These are phyloP conservation scores for Fusarium domesticum DNA, from an alignment of 2,329 filamentous ascomycete genomes.

Conservation along the genomic window DNA sequence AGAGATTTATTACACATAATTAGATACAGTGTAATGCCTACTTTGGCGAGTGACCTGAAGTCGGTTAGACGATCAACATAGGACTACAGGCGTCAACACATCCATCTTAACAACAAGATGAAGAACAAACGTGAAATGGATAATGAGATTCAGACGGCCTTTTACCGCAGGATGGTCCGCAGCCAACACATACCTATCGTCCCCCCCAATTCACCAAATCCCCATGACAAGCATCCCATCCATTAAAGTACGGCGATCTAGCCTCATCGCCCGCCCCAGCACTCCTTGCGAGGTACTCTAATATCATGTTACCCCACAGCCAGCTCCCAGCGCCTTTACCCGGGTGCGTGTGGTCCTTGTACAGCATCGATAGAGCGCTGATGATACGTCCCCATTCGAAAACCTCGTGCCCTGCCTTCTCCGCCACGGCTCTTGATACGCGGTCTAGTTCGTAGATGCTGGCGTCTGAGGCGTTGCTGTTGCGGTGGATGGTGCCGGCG, in stretches of 20 bases:
- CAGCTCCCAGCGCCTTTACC: slow-evolving; percentile 20
- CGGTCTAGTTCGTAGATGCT: slow-evolving; percentile 18
- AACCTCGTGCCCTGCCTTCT: slow-evolving; percentile 19
- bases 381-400: slow-evolving; percentile 23
- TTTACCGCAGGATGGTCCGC: too few species aligned
- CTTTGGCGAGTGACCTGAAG: too few species aligned
- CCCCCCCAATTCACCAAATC: slow-evolving; percentile 17
- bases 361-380: slow-evolving; percentile 16
- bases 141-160: too few species aligned
- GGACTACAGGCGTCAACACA: too few species aligned
- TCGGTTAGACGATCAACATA: too few species aligned
- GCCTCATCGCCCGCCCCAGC: slow-evolving; percentile 10
- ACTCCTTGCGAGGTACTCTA: slow-evolving; percentile 18
- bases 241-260: slow-evolving; percentile 18
- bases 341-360: slow-evolving; percentile 21
- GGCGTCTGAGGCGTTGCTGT: slow-evolving; percentile 13
- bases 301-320: slow-evolving; percentile 23
- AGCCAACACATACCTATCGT: slow-evolving; percentile 9
- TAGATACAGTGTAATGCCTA: too few species aligned
- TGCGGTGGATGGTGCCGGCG: slow-evolving; percentile 16
- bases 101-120: too few species aligned
- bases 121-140: too few species aligned
- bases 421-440: slow-evolving; percentile 14
- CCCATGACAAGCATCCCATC: slow-evolving; percentile 17
- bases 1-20: too few species aligned